Evolutionary conservation across 805 yeast species (phyloP), one percentile per base, ranked within the genome.

Genomic region (Metschnikowia cerradonensis): DNA sequence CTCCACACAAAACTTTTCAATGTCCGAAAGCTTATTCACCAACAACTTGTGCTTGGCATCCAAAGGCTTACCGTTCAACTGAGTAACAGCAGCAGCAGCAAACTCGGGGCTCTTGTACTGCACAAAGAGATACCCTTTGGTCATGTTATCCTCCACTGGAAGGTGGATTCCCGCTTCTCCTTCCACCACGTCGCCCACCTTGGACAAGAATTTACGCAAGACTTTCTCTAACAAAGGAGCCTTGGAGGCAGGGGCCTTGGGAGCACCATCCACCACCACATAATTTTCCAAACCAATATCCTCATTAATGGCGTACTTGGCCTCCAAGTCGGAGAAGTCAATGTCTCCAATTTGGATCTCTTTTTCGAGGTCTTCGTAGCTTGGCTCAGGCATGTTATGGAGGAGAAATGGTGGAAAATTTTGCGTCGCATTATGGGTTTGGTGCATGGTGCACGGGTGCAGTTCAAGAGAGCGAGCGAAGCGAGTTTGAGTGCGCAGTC

Each of bases 241-340:
- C 72, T 94, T 94, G 48, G 89, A 68, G 66, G 86, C 96, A 52
- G 97, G 96, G 23, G 96, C 96, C 54, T 90, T 77, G 59, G 99
- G 99, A 10, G 96, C 91, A 44, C 99, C 99, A 67, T 90, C 97
- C 47, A 90, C 86, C 31, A 92, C 88, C 51, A 92, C 82, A 64
- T 82, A 90, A 62, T 81, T 81, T 63, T 88, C 96, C 51, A 88
- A 77, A 46, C 83, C 80, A 51, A 77, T 72, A 47, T 80, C 82
- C 50, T 81, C 79, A 47, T 66, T 62, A 45, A 86, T 83, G 22
- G 80, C 69, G 68, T 79, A 90, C 70, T 88, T 76, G 51, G 78
- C 83, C 68, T 92, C 97, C 64, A 92, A 77, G 67, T 91, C 97
- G 54, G 89, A 73, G 72, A 88, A 90, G 67, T 86, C 92, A 60